Conservation (phyloP, 2,329 filamentous ascomycete species). For the Dactylellina drechsleri region DNA sequence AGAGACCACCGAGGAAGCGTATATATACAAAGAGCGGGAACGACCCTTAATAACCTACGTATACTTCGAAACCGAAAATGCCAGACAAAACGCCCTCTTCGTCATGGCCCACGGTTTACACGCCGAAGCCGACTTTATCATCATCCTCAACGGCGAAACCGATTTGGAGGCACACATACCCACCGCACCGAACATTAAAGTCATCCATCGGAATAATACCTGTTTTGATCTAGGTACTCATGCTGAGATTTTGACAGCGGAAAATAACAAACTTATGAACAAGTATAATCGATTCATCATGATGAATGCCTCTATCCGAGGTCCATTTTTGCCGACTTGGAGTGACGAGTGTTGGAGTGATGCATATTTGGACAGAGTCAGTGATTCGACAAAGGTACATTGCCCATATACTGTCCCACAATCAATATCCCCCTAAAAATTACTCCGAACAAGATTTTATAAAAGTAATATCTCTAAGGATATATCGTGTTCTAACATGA, state of each 20-base stretch:
- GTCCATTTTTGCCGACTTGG: conserved; percentile 62
- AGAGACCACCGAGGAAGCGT: no score
- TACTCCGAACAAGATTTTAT: no score
- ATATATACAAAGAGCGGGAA: background rate
- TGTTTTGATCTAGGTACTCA: conserved; percentile 62
- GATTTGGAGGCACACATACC: conserved; percentile 59
- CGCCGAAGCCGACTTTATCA: conserved; percentile 62
- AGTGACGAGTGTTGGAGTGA: conserved; percentile 61
- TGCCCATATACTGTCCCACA: no score
- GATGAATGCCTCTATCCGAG: conserved; percentile 61
- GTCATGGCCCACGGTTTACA: conserved; percentile 62
- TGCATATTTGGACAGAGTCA: conserved; percentile 60
- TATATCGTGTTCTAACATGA: no score
- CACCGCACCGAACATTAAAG: conserved; percentile 59
- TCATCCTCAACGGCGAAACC: conserved; percentile 62
- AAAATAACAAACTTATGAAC: conserved; percentile 59
- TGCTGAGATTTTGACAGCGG: conserved; percentile 60
- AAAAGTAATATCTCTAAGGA: no score
- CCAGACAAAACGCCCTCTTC: conserved; percentile 61
- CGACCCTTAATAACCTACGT: conserved; percentile 60
- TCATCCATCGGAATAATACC: conserved; percentile 59
- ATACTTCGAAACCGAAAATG: conserved; percentile 60
- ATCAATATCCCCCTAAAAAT: no score
- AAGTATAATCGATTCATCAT: conserved; percentile 62
- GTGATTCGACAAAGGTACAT: conserved; percentile 59